These are phyloP conservation scores for Cytidiella melzeri DNA, from an alignment of 768 basidiomycete genomes.

Conservation along the genomic window DNA sequence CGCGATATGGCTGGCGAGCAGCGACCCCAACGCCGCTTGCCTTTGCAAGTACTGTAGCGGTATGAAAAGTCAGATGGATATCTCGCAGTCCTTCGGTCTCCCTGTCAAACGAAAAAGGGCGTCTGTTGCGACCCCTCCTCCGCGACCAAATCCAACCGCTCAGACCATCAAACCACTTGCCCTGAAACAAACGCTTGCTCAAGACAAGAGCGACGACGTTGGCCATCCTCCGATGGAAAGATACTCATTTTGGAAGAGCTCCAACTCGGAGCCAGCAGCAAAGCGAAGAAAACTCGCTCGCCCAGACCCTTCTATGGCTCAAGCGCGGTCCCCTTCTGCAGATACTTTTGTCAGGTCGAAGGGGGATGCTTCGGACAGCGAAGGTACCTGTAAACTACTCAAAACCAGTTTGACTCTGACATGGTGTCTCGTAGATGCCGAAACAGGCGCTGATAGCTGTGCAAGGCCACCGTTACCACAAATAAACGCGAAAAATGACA, in stretches of 20 bases:
- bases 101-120: constrained; percentile 26
- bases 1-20: constrained; percentile 64
- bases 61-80: constrained; percentile 61
- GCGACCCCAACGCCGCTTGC: constrained; percentile 48
- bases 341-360: constrained; percentile 34
- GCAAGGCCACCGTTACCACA: constrained; percentile 49
- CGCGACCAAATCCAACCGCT: constrained; percentile 19
- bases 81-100: constrained; percentile 57
- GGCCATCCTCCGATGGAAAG: constrained; percentile 39
- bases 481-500: constrained; percentile 56
- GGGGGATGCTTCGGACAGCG: constrained; percentile 23
- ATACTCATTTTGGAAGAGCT: neutral
- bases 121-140: constrained; percentile 4
- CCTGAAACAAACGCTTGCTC: constrained; percentile 45
- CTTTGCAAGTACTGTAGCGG: constrained; percentile 68
- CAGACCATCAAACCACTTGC: constrained; percentile 24
- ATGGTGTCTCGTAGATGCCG: constrained; percentile 42
- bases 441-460: constrained; percentile 78
- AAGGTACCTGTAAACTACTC: constrained; percentile 13
- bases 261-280: constrained; percentile 21
- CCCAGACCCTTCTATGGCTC: constrained; percentile 11
- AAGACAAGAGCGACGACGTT: constrained; percentile 61
- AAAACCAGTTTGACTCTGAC: neutral
- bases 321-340: constrained; percentile 29
- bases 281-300: constrained; percentile 30